Evolutionary conservation across 2,329 filamentous ascomycete species (phyloP).

Genomic region (Colletotrichum trifolii): DNA sequence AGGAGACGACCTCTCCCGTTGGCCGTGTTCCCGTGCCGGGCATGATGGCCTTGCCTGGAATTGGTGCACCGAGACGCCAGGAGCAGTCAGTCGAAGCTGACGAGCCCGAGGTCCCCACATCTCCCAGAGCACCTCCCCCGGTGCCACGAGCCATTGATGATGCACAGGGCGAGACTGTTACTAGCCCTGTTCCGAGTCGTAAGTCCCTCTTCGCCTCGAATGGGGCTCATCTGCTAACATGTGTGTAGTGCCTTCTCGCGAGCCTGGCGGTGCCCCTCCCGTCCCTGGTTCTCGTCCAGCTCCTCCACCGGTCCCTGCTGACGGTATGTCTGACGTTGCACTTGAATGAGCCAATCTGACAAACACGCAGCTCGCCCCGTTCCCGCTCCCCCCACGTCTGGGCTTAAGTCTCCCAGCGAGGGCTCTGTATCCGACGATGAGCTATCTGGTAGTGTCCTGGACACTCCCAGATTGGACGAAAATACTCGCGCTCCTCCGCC

Average conservation of each 20-base stretch:
- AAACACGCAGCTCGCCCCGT: slow-evolving; percentile 68
- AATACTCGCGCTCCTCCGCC: slow-evolving; percentile 52
- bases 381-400: slow-evolving; percentile 62
- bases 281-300: slow-evolving; percentile 63
- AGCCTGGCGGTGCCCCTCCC: slow-evolving; percentile 52
- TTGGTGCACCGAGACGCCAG: slow-evolving; percentile 69
- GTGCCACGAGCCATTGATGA: slow-evolving; percentile 63
- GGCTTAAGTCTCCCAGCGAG: slow-evolving; percentile 70
- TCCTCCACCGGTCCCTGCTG: slow-evolving; percentile 68
- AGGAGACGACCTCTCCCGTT: slow-evolving; percentile 56
- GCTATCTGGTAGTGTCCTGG: slow-evolving; percentile 63
- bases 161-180: slow-evolving; percentile 44
- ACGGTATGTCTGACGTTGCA: slow-evolving; percentile 61
- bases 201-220: slow-evolving; percentile 27
- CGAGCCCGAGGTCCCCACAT: slow-evolving; percentile 56
- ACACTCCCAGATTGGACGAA: slow-evolving; percentile 23
- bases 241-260: slow-evolving; percentile 47
- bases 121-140: slow-evolving; percentile 53
- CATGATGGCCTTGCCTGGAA: slow-evolving; percentile 77
- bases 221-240: slow-evolving; percentile 45
- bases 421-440: slow-evolving; percentile 94
- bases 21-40: slow-evolving; percentile 63
- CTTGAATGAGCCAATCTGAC: background rate
- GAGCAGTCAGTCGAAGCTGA: slow-evolving; percentile 59
- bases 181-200: slow-evolving; percentile 27